These are phyloP conservation scores for Naumovozyma castellii DNA, from an alignment of 805 yeast species.

Conservation along the genomic window DNA sequence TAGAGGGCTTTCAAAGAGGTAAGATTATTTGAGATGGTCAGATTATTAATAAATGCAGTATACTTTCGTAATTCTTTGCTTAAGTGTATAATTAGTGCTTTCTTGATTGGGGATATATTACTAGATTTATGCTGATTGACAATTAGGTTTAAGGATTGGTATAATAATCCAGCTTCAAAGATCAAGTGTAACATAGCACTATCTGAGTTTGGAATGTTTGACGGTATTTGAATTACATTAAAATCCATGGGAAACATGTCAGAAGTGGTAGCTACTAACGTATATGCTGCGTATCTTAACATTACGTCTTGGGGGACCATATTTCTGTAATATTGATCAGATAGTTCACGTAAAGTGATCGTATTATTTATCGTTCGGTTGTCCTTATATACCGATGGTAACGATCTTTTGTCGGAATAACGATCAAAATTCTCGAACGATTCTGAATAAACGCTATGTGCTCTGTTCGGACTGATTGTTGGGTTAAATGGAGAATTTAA, in stretches of 20 bases:
- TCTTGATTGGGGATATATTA: slow-evolving; percentile 44
- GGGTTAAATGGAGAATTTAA: slow-evolving; percentile 1
- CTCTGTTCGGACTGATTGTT: slow-evolving; percentile 11
- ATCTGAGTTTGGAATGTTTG: slow-evolving; percentile 43
- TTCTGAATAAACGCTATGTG: slow-evolving; percentile 27
- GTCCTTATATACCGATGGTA: slow-evolving; percentile 20
- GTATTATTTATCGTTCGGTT: slow-evolving; percentile 1
- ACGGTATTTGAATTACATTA: slow-evolving; percentile 38
- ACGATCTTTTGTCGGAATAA: slow-evolving; percentile 32
- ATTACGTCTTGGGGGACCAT: slow-evolving; percentile 35
- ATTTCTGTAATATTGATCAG: slow-evolving; percentile 27
- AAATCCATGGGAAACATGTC: slow-evolving; percentile 40
- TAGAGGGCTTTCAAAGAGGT: slow-evolving; percentile 25
- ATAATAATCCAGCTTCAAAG: slow-evolving; percentile 67
- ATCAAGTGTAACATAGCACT: slow-evolving; percentile 46
- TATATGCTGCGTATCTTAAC: slow-evolving; percentile 40
- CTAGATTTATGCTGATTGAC: slow-evolving; percentile 26
- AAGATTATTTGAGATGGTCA: slow-evolving; percentile 33
- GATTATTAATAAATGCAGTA: slow-evolving; percentile 34
- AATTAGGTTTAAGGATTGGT: slow-evolving; percentile 34
- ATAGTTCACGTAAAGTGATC: slow-evolving; percentile 6
- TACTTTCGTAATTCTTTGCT: slow-evolving; percentile 36
- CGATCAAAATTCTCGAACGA: slow-evolving; percentile 34
- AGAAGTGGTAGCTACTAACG: slow-evolving; percentile 56
- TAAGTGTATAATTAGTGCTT: slow-evolving; percentile 48